These are phyloP conservation scores for Scheffersomyces ergatensis DNA, from an alignment of 805 yeast genomes.

Conservation along the genomic window DNA sequence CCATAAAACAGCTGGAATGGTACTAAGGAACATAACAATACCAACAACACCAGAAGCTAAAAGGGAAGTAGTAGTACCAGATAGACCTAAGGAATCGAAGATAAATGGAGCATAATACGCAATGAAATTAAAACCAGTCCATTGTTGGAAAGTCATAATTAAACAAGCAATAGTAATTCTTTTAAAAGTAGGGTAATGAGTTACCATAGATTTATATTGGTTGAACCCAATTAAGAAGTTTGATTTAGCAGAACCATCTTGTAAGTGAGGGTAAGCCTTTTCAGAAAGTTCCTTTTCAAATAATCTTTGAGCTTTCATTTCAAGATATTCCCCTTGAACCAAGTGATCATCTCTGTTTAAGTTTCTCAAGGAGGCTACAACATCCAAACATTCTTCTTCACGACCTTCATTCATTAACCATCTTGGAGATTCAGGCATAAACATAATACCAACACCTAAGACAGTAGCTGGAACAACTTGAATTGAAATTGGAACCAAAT, in stretches of 20 bases:
- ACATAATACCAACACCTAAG: conserved; percentile 35
- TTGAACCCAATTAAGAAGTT: conserved; percentile 18
- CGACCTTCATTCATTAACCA: conserved; percentile 50
- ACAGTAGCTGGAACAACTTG: conserved; percentile 48
- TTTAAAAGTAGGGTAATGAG: conserved; percentile 16
- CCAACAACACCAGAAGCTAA: conserved; percentile 29
- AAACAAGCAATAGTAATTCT: conserved; percentile 32
- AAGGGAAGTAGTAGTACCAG: conserved; percentile 19
- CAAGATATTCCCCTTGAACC: conserved; percentile 12
- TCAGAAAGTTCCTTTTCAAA: conserved; percentile 11
- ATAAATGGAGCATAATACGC: conserved; percentile 34
- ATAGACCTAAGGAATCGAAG: conserved; percentile 24
- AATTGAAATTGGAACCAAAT: conserved; percentile 48
- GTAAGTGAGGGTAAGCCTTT: conserved; percentile 4
- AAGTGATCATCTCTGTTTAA: conserved; percentile 20
- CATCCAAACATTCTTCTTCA: conserved; percentile 47
- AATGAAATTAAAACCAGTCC: conserved; percentile 32
- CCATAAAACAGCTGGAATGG: conserved; percentile 32
- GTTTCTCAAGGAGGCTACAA: conserved; percentile 34
- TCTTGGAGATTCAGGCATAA: conserved; percentile 54
- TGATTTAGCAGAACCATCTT: conserved; percentile 4
- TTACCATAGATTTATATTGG: conserved; percentile 27
- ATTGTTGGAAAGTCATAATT: conserved; percentile 28
- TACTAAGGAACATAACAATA: conserved; percentile 28
- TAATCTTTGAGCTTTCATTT: conserved; percentile 11